Percentiles rank a stretch among this genome's conserved stretches.
These are phyloP conservation scores for Fomes fomentarius DNA, from an alignment of 1,284 basidiomycete species.

Conservation along the genomic window DNA sequence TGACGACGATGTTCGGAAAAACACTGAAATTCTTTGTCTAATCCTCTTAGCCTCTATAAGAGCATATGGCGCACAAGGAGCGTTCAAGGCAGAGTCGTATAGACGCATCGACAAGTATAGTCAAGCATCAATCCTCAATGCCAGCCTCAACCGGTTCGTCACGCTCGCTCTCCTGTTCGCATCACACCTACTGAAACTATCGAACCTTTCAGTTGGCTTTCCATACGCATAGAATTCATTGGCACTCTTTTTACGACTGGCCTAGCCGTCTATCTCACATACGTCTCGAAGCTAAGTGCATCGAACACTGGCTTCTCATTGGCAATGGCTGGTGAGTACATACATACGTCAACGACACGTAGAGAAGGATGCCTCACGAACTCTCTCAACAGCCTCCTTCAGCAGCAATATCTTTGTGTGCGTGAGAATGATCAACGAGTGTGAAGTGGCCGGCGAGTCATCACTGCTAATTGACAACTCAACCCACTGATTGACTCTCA, in stretches of 20 bases:
- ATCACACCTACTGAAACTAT: neutral
- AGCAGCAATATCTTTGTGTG: conserved; percentile 54
- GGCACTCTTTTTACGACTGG: conserved; percentile 53
- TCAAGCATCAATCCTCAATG: conserved; percentile 48
- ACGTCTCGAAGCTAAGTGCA: conserved; percentile 42
- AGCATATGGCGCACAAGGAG: conserved; percentile 56
- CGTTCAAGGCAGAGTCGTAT: conserved; percentile 49
- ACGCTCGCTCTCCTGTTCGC: neutral
- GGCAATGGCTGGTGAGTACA: conserved; percentile 47
- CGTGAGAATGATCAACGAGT: conserved; percentile 55
- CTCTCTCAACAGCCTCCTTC: conserved; percentile 44
- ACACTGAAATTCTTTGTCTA: too few species aligned
- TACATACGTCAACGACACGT: neutral
- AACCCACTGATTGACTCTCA: too few species aligned
- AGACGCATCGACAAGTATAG: conserved; percentile 52
- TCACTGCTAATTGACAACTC: too few species aligned
- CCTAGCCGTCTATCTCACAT: conserved; percentile 57
- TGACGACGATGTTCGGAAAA: too few species aligned
- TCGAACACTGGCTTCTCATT: conserved; percentile 54
- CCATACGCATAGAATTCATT: conserved; percentile 43
- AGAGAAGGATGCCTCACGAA: neutral
- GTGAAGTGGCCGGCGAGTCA: conserved; percentile 46
- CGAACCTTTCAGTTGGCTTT: conserved; percentile 23
- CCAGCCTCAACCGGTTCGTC: conserved; percentile 51
- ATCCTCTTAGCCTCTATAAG: conserved; percentile 52